Evolutionary conservation across 108 stramenopile genomes (phyloP).

Genomic region (Fragilariopsis cylindrus): DNA sequence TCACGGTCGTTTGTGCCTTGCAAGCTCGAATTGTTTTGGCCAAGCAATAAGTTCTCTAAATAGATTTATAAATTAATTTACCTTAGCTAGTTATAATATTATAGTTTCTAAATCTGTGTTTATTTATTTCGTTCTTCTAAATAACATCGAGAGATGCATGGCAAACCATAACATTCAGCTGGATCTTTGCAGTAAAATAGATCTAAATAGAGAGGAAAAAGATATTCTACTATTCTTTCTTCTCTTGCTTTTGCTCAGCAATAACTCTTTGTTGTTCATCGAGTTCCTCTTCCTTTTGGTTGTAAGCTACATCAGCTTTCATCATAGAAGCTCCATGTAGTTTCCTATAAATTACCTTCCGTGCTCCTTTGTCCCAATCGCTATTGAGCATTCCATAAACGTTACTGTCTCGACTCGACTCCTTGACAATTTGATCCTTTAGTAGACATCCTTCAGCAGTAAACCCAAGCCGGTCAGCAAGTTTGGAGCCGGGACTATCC

Average conservation of each 20-base stretch:
- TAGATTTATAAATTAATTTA: not conserved
- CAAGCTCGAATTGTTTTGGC: not conserved
- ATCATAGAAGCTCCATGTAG: slow-evolving; percentile 62
- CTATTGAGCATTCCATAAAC: slow-evolving; percentile 86
- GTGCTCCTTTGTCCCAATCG: slow-evolving; percentile 85
- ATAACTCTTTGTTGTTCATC: slow-evolving; percentile 59
- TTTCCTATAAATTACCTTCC: slow-evolving; percentile 60
- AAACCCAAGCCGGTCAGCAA: slow-evolving; percentile 70
- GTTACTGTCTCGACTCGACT: slow-evolving; percentile 74
- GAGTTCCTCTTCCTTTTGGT: slow-evolving; percentile 68
- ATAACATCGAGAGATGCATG: not conserved
- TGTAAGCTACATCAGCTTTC: slow-evolving; percentile 58
- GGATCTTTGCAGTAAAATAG: too few relatives aligned
- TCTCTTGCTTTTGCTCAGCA: slow-evolving; percentile 33
- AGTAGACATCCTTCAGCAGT: slow-evolving; percentile 66
- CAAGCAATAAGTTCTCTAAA: slow-evolving; percentile 3
- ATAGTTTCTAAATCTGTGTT: not conserved
- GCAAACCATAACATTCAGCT: too few relatives aligned
- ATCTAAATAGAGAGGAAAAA: too few relatives aligned
- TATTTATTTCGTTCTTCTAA: not conserved
- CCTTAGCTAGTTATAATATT: slow-evolving; percentile 3
- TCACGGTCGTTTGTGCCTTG: slow-evolving; percentile 11
- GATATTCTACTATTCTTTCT: not conserved
- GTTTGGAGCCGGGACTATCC: slow-evolving; percentile 53
- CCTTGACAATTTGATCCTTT: slow-evolving; percentile 81